These are phyloP conservation scores for Globisporangium solare DNA, from an alignment of 352 stramenopile genomes.

Conservation along the genomic window DNA sequence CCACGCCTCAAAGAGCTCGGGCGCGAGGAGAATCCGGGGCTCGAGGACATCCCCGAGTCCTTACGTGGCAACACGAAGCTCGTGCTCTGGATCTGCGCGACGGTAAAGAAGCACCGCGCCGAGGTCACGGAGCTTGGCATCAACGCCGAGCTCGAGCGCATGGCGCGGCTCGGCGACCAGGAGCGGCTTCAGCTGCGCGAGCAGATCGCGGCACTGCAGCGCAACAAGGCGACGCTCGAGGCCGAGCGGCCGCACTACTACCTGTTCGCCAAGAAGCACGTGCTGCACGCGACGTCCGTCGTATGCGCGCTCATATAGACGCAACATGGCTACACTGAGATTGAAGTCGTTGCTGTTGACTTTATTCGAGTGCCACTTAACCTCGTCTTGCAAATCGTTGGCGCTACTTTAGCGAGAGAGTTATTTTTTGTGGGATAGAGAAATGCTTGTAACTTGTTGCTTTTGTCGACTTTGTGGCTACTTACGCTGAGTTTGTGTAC, in stretches of 20 bases:
- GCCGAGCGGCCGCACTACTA: constrained; percentile 67
- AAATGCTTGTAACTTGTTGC: too few relatives aligned
- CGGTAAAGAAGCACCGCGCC: constrained; percentile 57
- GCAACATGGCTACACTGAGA: constrained; percentile 10
- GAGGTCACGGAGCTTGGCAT: constrained; percentile 70
- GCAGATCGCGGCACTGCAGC: constrained; percentile 53
- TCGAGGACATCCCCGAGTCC: constrained; percentile 61
- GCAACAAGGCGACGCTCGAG: constrained; percentile 54
- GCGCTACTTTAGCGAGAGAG: neutral
- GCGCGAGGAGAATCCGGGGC: constrained; percentile 54
- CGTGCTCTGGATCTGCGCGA: constrained; percentile 77
- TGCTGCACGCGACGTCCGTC: constrained; percentile 42
- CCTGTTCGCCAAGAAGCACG: constrained; percentile 63
- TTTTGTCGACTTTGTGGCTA: too few relatives aligned
- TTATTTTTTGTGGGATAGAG: too few relatives aligned
- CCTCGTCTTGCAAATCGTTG: neutral
- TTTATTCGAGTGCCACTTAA: neutral
- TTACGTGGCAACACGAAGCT: constrained; percentile 65
- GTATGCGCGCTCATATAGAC: constrained; percentile 64
- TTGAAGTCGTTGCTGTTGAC: constrained; percentile 2
- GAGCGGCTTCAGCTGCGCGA: constrained; percentile 67
- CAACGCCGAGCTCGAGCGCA: constrained; percentile 66
- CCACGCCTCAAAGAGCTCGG: constrained; percentile 38
- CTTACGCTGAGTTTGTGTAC: neutral
- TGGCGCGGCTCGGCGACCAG: constrained; percentile 67